Percentiles rank a stretch among this genome's conserved stretches.
These are phyloP conservation scores for Lodderomyces pseudojiufengensis DNA, from an alignment of 1,139 yeast species.

Conservation along the genomic window DNA sequence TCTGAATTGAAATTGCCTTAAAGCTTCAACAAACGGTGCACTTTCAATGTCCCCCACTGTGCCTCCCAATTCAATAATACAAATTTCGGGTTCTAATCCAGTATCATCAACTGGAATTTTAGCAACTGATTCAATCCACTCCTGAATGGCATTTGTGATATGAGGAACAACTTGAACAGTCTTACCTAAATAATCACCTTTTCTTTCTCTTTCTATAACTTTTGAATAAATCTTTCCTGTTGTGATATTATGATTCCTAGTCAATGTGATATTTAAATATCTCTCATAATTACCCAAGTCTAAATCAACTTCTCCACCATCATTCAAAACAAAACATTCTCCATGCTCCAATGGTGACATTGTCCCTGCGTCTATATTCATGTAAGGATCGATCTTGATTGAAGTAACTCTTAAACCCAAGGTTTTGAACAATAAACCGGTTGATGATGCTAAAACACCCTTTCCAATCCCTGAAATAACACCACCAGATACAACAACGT, in stretches of 20 bases:
- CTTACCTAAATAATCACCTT: conserved; percentile 95
- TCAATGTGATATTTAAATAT: conserved; percentile 87
- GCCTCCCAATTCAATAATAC: conserved; percentile 97
- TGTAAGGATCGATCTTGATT: conserved; percentile 96
- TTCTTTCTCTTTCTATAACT: conserved; percentile 92
- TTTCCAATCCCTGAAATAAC: conserved; percentile 99
- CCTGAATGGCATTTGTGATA: conserved; percentile 94
- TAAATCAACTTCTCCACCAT: conserved; percentile 98
- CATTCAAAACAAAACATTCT: conserved; percentile 94
- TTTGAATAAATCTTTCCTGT: conserved; percentile 96
- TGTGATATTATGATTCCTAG: conserved; percentile 92
- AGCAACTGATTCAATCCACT: conserved; percentile 95
- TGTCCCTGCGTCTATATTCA: conserved; percentile 99
- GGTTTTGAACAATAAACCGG: conserved; percentile 92
- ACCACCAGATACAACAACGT: conserved; percentile 99
- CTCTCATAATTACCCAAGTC: conserved; percentile 98
- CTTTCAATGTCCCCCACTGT: conserved; percentile 99
- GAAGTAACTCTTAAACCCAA: conserved; percentile 93
- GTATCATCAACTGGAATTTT: conserved; percentile 89
- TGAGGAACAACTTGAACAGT: conserved; percentile 99
- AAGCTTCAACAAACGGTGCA: conserved; percentile 98
- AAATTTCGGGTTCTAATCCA: conserved; percentile 85
- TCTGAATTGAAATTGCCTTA: conserved; percentile 97
- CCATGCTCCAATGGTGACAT: conserved; percentile 99
- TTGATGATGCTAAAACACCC: conserved; percentile 95